Conservation (phyloP, 768 basidiomycete genomes). For the Leccinum broughii region DNA sequence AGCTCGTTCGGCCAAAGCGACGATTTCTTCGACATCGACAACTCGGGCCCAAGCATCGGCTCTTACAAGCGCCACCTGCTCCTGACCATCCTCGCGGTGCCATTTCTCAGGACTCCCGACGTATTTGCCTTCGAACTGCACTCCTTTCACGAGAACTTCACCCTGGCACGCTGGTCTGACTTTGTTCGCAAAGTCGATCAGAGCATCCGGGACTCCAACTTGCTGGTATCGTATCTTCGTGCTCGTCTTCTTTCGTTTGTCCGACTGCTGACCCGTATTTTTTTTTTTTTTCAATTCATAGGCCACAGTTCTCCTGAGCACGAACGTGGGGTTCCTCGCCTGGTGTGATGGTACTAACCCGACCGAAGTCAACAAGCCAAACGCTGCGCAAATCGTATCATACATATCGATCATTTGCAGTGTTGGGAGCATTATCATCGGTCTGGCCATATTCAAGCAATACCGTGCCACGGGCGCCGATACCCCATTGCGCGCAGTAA, state of each 20-base stretch:
- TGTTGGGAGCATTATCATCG: constrained; percentile 30
- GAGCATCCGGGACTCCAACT: constrained; percentile 34
- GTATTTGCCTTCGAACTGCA: constrained; percentile 30
- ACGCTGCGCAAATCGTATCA: constrained; percentile 24
- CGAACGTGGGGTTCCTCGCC: constrained; percentile 24
- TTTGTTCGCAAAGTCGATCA: constrained; percentile 33
- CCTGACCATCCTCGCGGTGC: constrained; percentile 20
- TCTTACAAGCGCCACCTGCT: constrained; percentile 24
- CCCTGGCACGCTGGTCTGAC: constrained; percentile 26
- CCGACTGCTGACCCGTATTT: not conserved
- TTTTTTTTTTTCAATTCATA: not conserved
- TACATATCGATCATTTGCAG: constrained; percentile 33
- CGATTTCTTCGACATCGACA: constrained; percentile 34
- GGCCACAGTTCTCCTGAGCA: constrained; percentile 32
- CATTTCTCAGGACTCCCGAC: constrained; percentile 29
- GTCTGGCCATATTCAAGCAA: constrained; percentile 34
- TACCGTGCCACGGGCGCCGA: constrained; percentile 35
- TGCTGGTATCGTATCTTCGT: constrained; percentile 21
- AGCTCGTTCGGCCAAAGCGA: constrained; percentile 34
- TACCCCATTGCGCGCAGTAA: constrained; percentile 33
- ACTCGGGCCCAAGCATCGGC: constrained; percentile 5
- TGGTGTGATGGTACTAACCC: constrained; percentile 13
- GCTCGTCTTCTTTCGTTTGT: not conserved
- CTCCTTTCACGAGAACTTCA: constrained; percentile 29
- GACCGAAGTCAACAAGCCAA: constrained; percentile 9